Evolutionary conservation across 2,329 filamentous ascomycete genomes (phyloP), one percentile per base, ranked within the genome.

Genomic region (Colletotrichum lupini): DNA sequence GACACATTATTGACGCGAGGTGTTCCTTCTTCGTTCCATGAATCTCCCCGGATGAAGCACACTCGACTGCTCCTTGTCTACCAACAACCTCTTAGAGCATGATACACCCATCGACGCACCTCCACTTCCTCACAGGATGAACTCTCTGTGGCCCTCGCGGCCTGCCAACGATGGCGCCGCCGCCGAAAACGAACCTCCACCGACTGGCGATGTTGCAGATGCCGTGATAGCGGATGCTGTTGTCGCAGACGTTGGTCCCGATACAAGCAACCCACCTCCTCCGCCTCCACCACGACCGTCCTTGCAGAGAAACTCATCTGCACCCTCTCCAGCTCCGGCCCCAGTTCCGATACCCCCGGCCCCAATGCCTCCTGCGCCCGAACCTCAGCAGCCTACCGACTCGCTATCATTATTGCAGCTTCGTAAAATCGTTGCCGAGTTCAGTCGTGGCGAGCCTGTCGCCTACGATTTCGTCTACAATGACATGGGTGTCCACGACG

Each of bases 401-500:
- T 95, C 93, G 19, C 86, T 96, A 32, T 95, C 93, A 42, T 85
- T 96, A 56, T 88, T 91, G 74, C 93, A 96, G 82, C 86, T 96
- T 62, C 89, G 91, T 75, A 91, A 90, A 76, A 89, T 95, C 67
- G 92, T 95, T 22, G 90, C 91, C 75, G 93, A 95, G 72, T 91
- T 94, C 76, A 93, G 93, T 19, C 90, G 90, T 75, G 80, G 87
- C 64, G 93, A 95, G 76, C 89, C 92, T 62, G 86, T 89, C 56
- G 91, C 91, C 12, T 99, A 99, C 85, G 95, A 97, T 74, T 99
- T 98, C 81, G 90, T 90, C 75, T 96, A 96, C 83, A 85, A 89
- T 30, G 93, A 96, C 81, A 89, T 89, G 68, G 92, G 92, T 26
- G 86, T 91, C 0, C 92, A 97, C 77, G 91, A 94, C 22, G 94